phyloP scores from a whole-genome alignment of 2,329 filamentous ascomycete species.

The Trichoderma pleuroti region DNA sequence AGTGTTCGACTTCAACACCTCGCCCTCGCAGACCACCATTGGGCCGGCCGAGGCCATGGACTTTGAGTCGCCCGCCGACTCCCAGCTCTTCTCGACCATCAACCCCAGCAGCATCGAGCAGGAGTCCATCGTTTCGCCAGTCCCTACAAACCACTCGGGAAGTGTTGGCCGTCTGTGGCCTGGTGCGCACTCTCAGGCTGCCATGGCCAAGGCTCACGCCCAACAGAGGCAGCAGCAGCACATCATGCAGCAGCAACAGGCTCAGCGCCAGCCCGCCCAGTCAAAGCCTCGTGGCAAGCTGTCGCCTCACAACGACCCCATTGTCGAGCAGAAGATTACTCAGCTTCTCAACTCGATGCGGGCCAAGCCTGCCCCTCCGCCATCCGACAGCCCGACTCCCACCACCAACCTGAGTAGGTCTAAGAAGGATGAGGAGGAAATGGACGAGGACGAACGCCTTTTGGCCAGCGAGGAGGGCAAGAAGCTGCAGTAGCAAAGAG shows the following conservation, averaged over 20 bases:
- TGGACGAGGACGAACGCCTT: constrained; percentile 95
- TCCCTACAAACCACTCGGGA: constrained; percentile 49
- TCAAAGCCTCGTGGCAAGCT: constrained; percentile 48
- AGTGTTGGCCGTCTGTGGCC: constrained; percentile 77
- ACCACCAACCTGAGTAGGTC: constrained; percentile 67
- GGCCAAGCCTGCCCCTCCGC: constrained; percentile 59
- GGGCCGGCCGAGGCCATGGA: constrained; percentile 62
- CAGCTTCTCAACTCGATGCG: constrained; percentile 91
- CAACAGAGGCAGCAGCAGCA: constrained; percentile 67
- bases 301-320: constrained; percentile 58
- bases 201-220: constrained; percentile 67
- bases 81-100: constrained; percentile 60
- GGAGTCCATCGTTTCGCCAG: constrained; percentile 44
- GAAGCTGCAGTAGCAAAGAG: constrained; percentile 98
- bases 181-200: constrained; percentile 89
- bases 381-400: constrained; percentile 43
- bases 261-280: constrained; percentile 47
- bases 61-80: constrained; percentile 44
- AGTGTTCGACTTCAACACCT: constrained; percentile 69
- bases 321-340: constrained; percentile 89
- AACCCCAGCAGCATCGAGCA: constrained; percentile 74
- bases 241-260: constrained; percentile 46
- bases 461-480: constrained; percentile 97
- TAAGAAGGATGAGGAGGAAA: constrained; percentile 95
- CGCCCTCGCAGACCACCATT: constrained; percentile 57